phyloP scores from a whole-genome alignment of 306 rosid genomes.

The Acmispon strigosus region DNA sequence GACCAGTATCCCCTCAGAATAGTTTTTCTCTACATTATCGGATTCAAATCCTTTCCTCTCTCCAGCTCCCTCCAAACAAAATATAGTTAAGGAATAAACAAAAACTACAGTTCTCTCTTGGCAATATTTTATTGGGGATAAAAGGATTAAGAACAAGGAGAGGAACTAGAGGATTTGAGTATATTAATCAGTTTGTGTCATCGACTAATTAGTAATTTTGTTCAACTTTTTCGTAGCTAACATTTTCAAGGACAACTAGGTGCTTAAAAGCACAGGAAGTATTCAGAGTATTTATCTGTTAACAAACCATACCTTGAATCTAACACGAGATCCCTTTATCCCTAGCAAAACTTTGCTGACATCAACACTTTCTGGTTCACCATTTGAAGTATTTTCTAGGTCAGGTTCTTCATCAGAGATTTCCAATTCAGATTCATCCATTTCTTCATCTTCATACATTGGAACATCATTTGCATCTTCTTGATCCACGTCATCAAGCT shows the following conservation, averaged over 20 bases:
- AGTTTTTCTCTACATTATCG: not conserved
- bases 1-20: not conserved
- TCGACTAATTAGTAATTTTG: not conserved
- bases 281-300: not conserved
- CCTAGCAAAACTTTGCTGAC: conserved; percentile 50
- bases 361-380: conserved; percentile 38
- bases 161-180: not conserved
- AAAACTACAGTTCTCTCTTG: not conserved
- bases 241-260: not conserved
- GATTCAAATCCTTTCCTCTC: not conserved
- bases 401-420: conserved; percentile 56
- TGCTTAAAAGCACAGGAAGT: not conserved
- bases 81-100: not conserved
- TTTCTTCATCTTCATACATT: conserved; percentile 54
- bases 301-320: conserved; percentile 57
- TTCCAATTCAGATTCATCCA: conserved; percentile 37
- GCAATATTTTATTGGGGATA: not conserved
- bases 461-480: conserved; percentile 52
- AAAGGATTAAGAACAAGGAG: not conserved
- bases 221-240: not conserved
- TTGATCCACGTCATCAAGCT: conserved; percentile 34
- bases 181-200: not conserved
- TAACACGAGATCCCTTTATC: conserved; percentile 43
- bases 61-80: not conserved
- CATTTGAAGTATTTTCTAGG: conserved; percentile 28